Evolutionary conservation across 2,329 filamentous ascomycete genomes (phyloP).

Genomic region (Fusarium caatingaense): DNA sequence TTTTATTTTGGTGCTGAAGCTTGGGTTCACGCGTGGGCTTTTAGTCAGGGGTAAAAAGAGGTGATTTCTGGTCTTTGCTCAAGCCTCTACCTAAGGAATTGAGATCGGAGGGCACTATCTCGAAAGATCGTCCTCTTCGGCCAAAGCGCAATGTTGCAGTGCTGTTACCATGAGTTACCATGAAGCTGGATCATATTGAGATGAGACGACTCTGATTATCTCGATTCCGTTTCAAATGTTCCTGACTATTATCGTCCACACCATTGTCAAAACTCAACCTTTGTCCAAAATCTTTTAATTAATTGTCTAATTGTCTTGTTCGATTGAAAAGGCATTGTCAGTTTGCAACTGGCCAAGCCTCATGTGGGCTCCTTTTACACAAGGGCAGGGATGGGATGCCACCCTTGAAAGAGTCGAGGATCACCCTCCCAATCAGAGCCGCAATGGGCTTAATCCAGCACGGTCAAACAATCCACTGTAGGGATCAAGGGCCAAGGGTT

Average conservation of each 20-base stretch:
- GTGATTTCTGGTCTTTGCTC: constrained; percentile 6
- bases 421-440: constrained; percentile 38
- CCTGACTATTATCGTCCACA: background rate
- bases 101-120: background rate
- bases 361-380: constrained; percentile 30
- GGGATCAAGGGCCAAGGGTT: constrained; percentile 16
- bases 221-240: constrained; percentile 24
- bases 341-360: constrained; percentile 34
- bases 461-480: constrained; percentile 31
- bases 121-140: background rate
- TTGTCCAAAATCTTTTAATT: background rate
- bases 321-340: constrained; percentile 10
- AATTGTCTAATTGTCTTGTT: background rate
- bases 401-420: constrained; percentile 22
- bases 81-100: constrained; percentile 11
- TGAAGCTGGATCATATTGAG: constrained; percentile 1
- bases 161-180: background rate
- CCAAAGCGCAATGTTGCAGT: constrained; percentile 1
- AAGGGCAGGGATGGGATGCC: constrained; percentile 23
- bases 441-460: constrained; percentile 24
- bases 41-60: constrained; percentile 23
- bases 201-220: constrained; percentile 12
- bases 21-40: constrained; percentile 20
- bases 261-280: background rate
- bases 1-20: constrained; percentile 33